Percentiles rank a stretch among this genome's conserved stretches.
phyloP scores from a whole-genome alignment of 2,329 filamentous ascomycete genomes.

The Cladophialophora immunda region DNA sequence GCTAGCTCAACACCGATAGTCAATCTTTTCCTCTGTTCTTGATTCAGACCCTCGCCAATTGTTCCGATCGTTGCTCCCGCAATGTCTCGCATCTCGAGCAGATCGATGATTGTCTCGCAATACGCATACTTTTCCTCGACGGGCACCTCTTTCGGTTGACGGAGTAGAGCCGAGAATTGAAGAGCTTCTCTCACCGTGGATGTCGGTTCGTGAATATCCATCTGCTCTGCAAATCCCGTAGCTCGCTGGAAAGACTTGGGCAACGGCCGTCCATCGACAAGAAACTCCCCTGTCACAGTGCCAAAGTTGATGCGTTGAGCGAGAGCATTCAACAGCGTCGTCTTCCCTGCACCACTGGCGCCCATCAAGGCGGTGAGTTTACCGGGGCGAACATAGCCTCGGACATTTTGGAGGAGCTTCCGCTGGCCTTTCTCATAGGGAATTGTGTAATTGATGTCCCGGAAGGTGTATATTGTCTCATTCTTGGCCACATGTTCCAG shows the following conservation, averaged over 20 bases:
- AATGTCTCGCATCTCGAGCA: conserved; percentile 73
- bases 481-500: conserved; percentile 67
- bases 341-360: conserved; percentile 56
- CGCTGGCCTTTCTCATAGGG: conserved; percentile 54
- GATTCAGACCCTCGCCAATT: conserved; percentile 67
- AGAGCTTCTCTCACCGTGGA: conserved; percentile 73
- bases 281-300: conserved; percentile 53
- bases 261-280: conserved; percentile 56
- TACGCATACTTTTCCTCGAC: conserved; percentile 72
- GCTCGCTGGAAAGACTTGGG: conserved; percentile 61
- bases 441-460: conserved; percentile 78
- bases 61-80: conserved; percentile 71
- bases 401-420: conserved; percentile 66
- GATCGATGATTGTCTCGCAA: conserved; percentile 72
- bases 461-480: conserved; percentile 83
- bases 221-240: conserved; percentile 68
- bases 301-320: conserved; percentile 56
- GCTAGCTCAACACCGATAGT: conserved; percentile 71
- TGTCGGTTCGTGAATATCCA: conserved; percentile 72
- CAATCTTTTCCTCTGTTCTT: conserved; percentile 72
- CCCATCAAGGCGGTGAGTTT: conserved; percentile 83
- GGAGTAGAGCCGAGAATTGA: conserved; percentile 70
- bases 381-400: conserved; percentile 79
- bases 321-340: conserved; percentile 57
- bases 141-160: conserved; percentile 67